Conservation (phyloP, 148 eudicot species). For the Fallopia convolvulus region DNA sequence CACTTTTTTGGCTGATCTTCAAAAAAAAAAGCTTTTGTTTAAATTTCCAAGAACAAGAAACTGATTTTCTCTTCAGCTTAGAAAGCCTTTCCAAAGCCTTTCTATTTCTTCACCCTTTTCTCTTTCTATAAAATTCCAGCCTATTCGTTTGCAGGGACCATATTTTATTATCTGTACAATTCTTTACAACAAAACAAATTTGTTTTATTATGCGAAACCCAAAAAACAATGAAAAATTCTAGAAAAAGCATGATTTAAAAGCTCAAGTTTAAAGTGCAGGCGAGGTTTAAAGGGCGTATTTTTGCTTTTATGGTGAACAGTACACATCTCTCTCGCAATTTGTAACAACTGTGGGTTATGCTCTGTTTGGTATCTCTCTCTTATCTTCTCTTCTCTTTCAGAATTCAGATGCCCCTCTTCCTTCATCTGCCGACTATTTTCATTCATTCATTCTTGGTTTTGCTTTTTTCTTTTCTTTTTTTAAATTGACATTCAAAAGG, state of each 20-base stretch:
- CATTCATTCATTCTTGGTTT: background rate
- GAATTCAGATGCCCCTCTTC: background rate
- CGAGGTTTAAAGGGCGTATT: background rate
- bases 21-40: background rate
- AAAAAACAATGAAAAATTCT: background rate
- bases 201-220: background rate
- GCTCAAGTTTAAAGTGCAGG: background rate
- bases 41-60: constrained; percentile 11
- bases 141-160: background rate
- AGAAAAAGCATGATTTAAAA: background rate
- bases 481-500: background rate
- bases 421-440: background rate
- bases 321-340: constrained; percentile 5
- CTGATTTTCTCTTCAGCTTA: background rate
- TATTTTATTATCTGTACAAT: background rate
- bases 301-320: constrained; percentile 7
- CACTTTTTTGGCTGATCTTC: background rate
- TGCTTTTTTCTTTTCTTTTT: background rate
- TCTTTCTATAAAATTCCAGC: background rate
- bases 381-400: background rate
- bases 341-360: background rate
- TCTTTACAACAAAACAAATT: background rate
- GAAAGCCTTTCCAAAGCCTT: background rate
- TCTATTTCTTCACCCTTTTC: background rate
- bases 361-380: background rate